phyloP scores from a whole-genome alignment of 768 basidiomycete genomes.

The Nidularia pulvinata region DNA sequence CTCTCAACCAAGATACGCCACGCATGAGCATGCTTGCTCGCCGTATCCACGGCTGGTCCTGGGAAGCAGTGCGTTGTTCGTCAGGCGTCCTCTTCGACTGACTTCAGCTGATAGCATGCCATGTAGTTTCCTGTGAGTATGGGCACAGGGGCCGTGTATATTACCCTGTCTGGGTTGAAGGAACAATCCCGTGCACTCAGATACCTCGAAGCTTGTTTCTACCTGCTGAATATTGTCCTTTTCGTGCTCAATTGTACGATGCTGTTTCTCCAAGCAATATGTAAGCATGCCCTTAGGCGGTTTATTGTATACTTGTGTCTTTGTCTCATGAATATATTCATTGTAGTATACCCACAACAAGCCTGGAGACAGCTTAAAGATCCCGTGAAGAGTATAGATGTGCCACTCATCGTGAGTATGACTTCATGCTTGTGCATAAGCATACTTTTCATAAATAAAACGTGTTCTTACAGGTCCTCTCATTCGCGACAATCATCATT shows the following conservation, averaged over 20 bases:
- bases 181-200: constrained; percentile 24
- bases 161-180: constrained; percentile 38
- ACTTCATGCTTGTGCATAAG: too few relatives aligned
- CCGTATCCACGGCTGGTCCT: constrained; percentile 48
- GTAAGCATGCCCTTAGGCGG: constrained; percentile 17
- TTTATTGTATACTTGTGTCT: not conserved
- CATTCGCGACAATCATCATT: constrained; percentile 48
- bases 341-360: constrained; percentile 40
- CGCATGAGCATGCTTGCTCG: constrained; percentile 31
- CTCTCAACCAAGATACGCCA: too few relatives aligned
- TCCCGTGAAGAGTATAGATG: constrained; percentile 42
- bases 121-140: constrained; percentile 45
- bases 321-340: not conserved
- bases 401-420: constrained; percentile 22
- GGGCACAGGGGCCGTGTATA: constrained; percentile 49
- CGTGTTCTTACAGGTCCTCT: constrained; percentile 29
- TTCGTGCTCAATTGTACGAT: constrained; percentile 42
- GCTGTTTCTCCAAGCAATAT: constrained; percentile 37
- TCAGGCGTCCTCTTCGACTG: not conserved
- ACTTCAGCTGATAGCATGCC: not conserved
- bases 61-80: constrained; percentile 39
- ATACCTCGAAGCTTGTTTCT: constrained; percentile 39
- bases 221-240: constrained; percentile 41
- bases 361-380: constrained; percentile 38
- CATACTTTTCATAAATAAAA: too few relatives aligned